phyloP scores from a whole-genome alignment of 1,139 yeast genomes.

The Debaryomyces fabryi region DNA sequence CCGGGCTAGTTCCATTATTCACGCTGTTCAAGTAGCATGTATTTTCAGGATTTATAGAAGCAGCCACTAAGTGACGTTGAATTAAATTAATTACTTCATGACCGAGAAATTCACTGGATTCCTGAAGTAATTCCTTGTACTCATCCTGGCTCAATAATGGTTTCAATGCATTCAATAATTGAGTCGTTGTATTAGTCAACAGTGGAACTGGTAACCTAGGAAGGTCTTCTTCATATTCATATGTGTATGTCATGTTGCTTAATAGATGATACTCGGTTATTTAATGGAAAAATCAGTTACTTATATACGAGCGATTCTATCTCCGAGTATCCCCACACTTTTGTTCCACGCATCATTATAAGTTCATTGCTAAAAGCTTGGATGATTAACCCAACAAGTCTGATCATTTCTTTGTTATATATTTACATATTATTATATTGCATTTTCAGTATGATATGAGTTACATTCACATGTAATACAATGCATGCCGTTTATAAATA shows the following conservation, averaged over 20 bases:
- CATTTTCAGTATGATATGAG: no score
- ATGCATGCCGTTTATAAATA: no score
- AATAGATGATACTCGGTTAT: neutral
- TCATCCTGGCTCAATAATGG: conserved; percentile 53
- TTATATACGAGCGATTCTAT: conserved; percentile 2
- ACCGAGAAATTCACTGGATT: conserved; percentile 47
- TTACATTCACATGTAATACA: no score
- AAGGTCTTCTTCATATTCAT: conserved; percentile 27
- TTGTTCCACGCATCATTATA: neutral
- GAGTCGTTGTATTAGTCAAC: conserved; percentile 46
- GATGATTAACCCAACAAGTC: neutral
- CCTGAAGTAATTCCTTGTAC: conserved; percentile 38
- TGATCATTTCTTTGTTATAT: neutral
- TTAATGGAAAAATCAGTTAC: neutral
- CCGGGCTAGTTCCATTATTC: conserved; percentile 61
- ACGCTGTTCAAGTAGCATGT: conserved; percentile 62
- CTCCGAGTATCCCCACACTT: conserved; percentile 6
- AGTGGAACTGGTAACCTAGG: conserved; percentile 61
- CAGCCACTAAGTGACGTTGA: conserved; percentile 55
- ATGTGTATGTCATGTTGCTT: conserved; percentile 17
- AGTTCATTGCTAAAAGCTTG: neutral
- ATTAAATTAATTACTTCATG: conserved; percentile 45
- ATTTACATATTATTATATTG: neutral
- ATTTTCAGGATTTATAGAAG: conserved; percentile 39
- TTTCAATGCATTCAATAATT: conserved; percentile 49